Percentiles rank a stretch among this genome's conserved stretches.
phyloP scores from a whole-genome alignment of 345 rosid genomes.

The Eucalyptus melliodora region DNA sequence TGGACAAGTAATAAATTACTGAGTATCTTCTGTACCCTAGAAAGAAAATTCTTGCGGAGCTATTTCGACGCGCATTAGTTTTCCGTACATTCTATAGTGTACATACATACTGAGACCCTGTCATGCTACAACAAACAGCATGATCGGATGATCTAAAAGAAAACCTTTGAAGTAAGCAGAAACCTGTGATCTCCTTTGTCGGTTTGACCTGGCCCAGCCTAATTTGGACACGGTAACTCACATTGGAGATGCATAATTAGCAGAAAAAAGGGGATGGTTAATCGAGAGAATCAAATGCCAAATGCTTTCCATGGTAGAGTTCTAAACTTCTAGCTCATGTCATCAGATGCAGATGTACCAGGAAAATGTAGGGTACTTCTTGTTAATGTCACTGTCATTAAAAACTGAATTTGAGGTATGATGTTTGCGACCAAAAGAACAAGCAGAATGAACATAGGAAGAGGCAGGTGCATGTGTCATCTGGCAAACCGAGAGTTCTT shows the following conservation, averaged over 20 bases:
- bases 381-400: neutral
- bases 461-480: neutral
- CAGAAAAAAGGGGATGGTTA: neutral
- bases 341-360: neutral
- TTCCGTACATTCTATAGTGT: neutral
- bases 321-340: neutral
- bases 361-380: neutral
- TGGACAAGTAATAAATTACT: neutral
- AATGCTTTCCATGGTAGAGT: neutral
- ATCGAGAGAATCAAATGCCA: neutral
- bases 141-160: neutral
- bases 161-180: neutral
- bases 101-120: neutral
- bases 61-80: neutral
- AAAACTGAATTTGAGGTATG: neutral
- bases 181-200: neutral
- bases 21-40: neutral
- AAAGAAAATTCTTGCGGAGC: neutral
- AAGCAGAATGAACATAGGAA: neutral
- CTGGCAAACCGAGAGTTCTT: neutral
- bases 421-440: neutral
- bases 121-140: neutral
- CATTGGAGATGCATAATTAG: neutral
- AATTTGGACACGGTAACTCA: neutral
- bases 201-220: neutral